phyloP scores from a whole-genome alignment of 805 yeast species.

The Barnettozyma sucrosica region DNA sequence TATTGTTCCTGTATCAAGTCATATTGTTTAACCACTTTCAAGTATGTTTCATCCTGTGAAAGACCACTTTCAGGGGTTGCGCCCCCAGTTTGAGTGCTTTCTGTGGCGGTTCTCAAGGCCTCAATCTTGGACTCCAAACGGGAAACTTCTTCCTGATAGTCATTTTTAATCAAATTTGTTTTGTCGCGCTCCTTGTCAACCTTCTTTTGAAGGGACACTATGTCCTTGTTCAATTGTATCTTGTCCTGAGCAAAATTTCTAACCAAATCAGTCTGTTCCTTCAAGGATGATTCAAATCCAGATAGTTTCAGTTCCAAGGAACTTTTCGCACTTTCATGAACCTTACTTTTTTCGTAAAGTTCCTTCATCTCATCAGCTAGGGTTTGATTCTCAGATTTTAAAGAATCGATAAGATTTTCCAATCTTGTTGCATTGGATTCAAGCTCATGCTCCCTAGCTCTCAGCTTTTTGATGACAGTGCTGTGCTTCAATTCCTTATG shows the following conservation, averaged over 20 bases:
- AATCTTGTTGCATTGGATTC: slow-evolving; percentile 29
- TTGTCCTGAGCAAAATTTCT: slow-evolving; percentile 22
- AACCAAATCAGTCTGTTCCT: slow-evolving; percentile 21
- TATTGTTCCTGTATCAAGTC: slow-evolving; percentile 63
- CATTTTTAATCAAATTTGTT: slow-evolving; percentile 15
- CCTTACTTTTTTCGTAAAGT: slow-evolving; percentile 24
- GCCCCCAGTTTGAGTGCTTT: slow-evolving; percentile 34
- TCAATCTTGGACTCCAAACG: slow-evolving; percentile 70
- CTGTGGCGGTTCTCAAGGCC: slow-evolving; percentile 55
- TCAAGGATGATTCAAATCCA: slow-evolving; percentile 15
- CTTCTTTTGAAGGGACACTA: slow-evolving; percentile 27
- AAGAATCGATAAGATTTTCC: slow-evolving; percentile 9
- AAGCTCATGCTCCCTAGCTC: slow-evolving; percentile 37
- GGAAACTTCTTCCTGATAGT: slow-evolving; percentile 39
- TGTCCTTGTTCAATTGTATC: slow-evolving; percentile 22
- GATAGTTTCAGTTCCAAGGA: slow-evolving; percentile 20
- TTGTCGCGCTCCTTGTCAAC: slow-evolving; percentile 32
- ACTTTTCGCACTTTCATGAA: slow-evolving; percentile 24
- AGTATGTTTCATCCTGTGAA: slow-evolving; percentile 34
- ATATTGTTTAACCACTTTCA: slow-evolving; percentile 42
- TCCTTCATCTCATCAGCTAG: slow-evolving; percentile 7
- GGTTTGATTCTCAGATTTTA: slow-evolving; percentile 21
- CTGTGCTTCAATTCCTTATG: slow-evolving; percentile 63
- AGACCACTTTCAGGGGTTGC: slow-evolving; percentile 6
- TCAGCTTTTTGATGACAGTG: slow-evolving; percentile 59